A percentile compares a stretch with the other conserved stretches of the same genome.
Evolutionary conservation across 352 stramenopile species (phyloP).

Genomic region (Phytophthora boehmeriae): DNA sequence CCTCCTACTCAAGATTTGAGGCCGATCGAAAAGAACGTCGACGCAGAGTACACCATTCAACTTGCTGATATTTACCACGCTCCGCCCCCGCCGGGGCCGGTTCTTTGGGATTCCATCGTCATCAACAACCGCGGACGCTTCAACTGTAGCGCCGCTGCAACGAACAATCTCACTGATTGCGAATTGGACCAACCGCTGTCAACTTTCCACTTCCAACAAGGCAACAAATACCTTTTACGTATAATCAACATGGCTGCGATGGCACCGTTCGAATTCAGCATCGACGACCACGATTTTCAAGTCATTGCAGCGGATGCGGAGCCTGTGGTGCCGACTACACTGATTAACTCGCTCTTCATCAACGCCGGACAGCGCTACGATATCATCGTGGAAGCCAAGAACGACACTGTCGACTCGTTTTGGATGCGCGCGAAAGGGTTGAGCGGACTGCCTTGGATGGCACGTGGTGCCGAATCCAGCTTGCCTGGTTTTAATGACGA

Average conservation of each 20-base stretch:
- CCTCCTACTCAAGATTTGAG: not conserved
- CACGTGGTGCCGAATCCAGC: conserved; percentile 8
- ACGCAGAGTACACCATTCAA: conserved; percentile 34
- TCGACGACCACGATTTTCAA: conserved; percentile 38
- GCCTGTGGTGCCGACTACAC: conserved; percentile 9
- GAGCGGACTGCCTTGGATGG: conserved; percentile 16
- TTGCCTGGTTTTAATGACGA: conserved; percentile 25
- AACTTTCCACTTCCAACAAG: conserved; percentile 22
- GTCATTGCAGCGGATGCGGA: conserved; percentile 34
- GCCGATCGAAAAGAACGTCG: conserved; percentile 9
- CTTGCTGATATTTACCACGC: conserved; percentile 40
- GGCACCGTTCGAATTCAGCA: conserved; percentile 37
- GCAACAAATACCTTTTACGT: conserved; percentile 32
- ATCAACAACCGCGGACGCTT: conserved; percentile 37
- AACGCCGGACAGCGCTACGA: conserved; percentile 38
- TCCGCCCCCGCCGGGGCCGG: conserved; percentile 6
- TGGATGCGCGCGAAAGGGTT: conserved; percentile 27
- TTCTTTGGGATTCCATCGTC: conserved; percentile 31
- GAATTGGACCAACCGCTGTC: conserved; percentile 15
- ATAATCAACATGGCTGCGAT: conserved; percentile 39
- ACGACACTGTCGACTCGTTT: conserved; percentile 7
- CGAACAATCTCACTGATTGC: conserved; percentile 21
- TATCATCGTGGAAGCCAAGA: conserved; percentile 30
- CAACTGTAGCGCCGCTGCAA: conserved; percentile 24
- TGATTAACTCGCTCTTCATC: conserved; percentile 27